Evolutionary conservation across 352 stramenopile species (phyloP).

Genomic region (Phytopythium litorale): DNA sequence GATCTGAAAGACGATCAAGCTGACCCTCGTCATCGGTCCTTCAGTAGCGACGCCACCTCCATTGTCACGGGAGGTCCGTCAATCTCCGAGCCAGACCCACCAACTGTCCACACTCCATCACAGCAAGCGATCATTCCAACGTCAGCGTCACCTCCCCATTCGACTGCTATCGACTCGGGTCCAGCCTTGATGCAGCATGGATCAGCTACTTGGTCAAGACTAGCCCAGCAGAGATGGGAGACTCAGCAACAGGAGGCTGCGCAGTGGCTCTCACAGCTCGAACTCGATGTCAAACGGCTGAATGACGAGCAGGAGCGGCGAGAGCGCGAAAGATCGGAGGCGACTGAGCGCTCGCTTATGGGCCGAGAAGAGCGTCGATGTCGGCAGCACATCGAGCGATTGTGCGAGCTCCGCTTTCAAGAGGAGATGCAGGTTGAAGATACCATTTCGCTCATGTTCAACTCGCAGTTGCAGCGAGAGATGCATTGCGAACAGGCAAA

Average conservation of each 20-base stretch:
- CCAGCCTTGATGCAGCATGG: no score
- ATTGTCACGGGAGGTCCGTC: no score
- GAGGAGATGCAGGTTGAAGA: conserved; percentile 14
- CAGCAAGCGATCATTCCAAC: background rate
- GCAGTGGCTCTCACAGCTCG: conserved; percentile 11
- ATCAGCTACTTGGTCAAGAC: background rate
- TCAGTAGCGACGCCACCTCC: background rate
- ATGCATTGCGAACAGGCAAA: conserved; percentile 2
- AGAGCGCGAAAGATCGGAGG: conserved; percentile 8
- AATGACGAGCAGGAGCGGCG: background rate
- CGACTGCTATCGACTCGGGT: background rate
- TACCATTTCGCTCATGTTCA: conserved; percentile 11
- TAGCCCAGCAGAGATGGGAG: conserved; percentile 3
- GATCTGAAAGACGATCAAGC: no score
- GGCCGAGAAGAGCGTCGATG: conserved; percentile 9
- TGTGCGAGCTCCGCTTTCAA: conserved; percentile 12
- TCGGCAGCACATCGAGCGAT: conserved; percentile 7
- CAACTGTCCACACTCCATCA: background rate
- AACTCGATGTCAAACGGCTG: conserved; percentile 1
- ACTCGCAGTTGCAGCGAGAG: background rate
- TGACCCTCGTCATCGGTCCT: background rate
- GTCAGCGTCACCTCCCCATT: background rate
- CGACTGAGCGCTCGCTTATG: conserved; percentile 14
- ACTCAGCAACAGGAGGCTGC: conserved; percentile 14
- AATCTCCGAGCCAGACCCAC: no score